These are phyloP conservation scores for Choiromyces venosus DNA, from an alignment of 495 filamentous ascomycete genomes.

Conservation along the genomic window DNA sequence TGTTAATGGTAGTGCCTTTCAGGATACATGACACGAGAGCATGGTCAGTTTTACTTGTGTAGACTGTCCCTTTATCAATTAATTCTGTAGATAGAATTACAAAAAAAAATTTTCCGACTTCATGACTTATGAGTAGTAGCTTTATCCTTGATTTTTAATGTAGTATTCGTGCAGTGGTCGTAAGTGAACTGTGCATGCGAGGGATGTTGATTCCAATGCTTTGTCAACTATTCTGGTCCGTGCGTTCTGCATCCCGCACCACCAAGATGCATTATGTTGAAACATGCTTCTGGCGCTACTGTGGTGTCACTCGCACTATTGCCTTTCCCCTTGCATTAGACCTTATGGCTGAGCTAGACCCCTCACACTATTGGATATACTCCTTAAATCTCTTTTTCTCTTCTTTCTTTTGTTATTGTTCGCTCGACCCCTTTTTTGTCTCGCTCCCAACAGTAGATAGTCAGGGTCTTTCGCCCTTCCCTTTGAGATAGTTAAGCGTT, in stretches of 20 bases:
- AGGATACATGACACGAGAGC: background rate
- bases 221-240: background rate
- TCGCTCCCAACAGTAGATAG: too few relatives aligned
- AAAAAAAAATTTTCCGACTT: background rate
- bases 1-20: background rate
- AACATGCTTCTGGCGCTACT: too few relatives aligned
- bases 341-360: too few relatives aligned
- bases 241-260: background rate
- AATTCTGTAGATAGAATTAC: background rate
- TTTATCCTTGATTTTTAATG: background rate
- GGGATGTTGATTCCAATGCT: background rate
- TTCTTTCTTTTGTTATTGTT: too few relatives aligned
- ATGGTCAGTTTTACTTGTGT: background rate
- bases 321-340: too few relatives aligned
- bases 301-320: too few relatives aligned
- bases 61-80: background rate
- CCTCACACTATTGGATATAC: too few relatives aligned
- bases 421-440: too few relatives aligned
- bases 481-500: too few relatives aligned
- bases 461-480: too few relatives aligned
- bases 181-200: background rate
- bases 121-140: background rate
- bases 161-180: background rate
- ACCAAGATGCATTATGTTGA: background rate
- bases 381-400: too few relatives aligned